Base-by-base conservation (phyloP, 805 yeast species). In the Kuraishia cidri region DNA sequence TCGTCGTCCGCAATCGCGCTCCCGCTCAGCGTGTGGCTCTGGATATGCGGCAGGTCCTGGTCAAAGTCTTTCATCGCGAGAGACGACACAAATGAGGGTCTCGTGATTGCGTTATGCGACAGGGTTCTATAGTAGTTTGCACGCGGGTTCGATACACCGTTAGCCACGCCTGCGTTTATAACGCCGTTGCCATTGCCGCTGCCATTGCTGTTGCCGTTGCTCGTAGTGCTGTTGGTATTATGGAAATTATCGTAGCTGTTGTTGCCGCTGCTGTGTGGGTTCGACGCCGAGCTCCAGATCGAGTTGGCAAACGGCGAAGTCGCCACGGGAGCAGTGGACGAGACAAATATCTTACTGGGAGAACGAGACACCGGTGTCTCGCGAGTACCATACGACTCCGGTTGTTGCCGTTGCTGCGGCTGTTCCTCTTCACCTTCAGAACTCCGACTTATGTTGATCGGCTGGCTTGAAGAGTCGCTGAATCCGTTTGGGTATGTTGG, bases 231-330 rank as follows among this genome's bases (percentile, higher is more conserved):
- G 19, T 12, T 13, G n/a, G 19, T n/a, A 32, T 17, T 40, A 33
- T 97, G 17, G 37, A 16, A 12, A 31, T 25, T 24, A 34, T 11
- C 11, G 26, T n/a, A 16, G 34, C 29, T 26, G 19, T 8, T 39
- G 23, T n/a, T n/a, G n/a, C n/a, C n/a, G n/a, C n/a, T n/a, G n/a
- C n/a, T n/a, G n/a, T n/a, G n/a, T n/a, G n/a, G n/a, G n/a, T n/a
- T n/a, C n/a, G n/a, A n/a, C n/a, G n/a, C n/a, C n/a, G n/a, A n/a
- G 22, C 36, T 29, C 37, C 37, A 34, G 9, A 34, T 34, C 19
- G 37, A 35, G 13, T 12, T 31, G 2, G 34, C 25, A 18, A 31
- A 31, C 4, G 37, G 34, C 4, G 37, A 35, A 2, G 37, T 31
- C 5, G 37, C 37, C 18, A 28, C 10, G 23, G 23, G 7, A 7